Percentiles rank a stretch among this genome's conserved stretches.
Conservation (phyloP, 208 protist species). For the Ichthyophonus hoferi region DNA sequence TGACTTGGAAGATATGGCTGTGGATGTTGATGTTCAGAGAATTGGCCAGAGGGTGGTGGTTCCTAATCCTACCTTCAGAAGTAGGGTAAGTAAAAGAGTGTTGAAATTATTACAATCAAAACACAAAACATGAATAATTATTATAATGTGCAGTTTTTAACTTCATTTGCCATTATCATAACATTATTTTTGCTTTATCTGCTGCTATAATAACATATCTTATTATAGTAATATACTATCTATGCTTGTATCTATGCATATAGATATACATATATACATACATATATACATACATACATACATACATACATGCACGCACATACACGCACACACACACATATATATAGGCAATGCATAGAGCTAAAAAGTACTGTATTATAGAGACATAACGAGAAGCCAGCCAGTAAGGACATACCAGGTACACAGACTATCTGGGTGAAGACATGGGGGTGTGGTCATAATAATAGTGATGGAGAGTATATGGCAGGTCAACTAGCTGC, state of each 20-base stretch:
- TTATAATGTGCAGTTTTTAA: too few relatives aligned
- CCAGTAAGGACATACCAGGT: not conserved
- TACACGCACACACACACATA: conserved; percentile 16
- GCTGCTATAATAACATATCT: not conserved
- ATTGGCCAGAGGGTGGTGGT: not conserved
- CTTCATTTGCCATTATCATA: too few relatives aligned
- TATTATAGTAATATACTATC: not conserved
- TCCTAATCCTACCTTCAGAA: not conserved
- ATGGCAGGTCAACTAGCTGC: conserved; percentile 72
- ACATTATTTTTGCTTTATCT: too few relatives aligned
- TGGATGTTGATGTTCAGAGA: not conserved
- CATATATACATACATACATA: conserved; percentile 4
- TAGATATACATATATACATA: not conserved
- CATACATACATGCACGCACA: conserved; percentile 25
- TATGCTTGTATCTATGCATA: not conserved
- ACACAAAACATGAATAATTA: too few relatives aligned
- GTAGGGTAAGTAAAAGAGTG: not conserved
- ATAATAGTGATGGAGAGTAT: conserved; percentile 73
- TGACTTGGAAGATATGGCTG: not conserved
- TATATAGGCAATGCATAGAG: not conserved
- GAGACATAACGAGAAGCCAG: not conserved
- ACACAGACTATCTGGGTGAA: conserved; percentile 63
- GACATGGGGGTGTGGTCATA: conserved; percentile 76
- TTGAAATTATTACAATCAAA: not conserved
- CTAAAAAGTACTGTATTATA: not conserved